Percentiles rank a stretch among this genome's conserved stretches.
phyloP scores from a whole-genome alignment of 2,329 filamentous ascomycete species.

The Pseudocercospora fuligena region DNA sequence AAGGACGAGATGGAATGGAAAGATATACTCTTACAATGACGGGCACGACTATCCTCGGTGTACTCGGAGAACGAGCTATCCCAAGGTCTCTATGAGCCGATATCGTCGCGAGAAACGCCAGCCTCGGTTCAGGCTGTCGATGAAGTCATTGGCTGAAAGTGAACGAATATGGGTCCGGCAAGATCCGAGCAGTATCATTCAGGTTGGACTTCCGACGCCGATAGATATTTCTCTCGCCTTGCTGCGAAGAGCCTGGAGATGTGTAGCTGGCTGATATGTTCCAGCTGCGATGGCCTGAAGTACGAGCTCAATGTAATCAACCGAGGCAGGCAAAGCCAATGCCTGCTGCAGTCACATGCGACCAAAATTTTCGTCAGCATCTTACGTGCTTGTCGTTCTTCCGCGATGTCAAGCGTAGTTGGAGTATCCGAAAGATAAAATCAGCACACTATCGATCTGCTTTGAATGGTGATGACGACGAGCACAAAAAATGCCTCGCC shows the following conservation, averaged over 20 bases:
- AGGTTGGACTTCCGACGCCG: background rate
- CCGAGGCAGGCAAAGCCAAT: background rate
- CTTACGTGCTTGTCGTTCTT: background rate
- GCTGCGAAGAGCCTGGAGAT: background rate
- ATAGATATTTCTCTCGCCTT: background rate
- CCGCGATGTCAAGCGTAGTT: too few species aligned
- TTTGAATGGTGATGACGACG: too few species aligned
- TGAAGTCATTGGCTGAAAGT: conserved; percentile 5
- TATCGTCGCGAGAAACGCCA: conserved; percentile 9
- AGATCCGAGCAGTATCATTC: conserved; percentile 4
- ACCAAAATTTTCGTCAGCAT: background rate
- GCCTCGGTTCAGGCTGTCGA: background rate
- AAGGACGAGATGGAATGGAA: conserved; percentile 13
- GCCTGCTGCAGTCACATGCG: background rate
- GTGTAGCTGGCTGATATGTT: too few species aligned
- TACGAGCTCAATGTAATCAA: background rate
- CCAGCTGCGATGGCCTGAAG: background rate
- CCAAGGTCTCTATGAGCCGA: conserved; percentile 20
- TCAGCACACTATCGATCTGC: too few species aligned
- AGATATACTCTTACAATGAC: conserved; percentile 14
- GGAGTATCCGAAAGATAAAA: too few species aligned
- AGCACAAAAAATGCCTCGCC: too few species aligned
- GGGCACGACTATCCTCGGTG: conserved; percentile 18
- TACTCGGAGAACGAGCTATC: background rate
- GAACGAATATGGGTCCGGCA: conserved; percentile 3